Evolutionary conservation across 2,329 filamentous ascomycete genomes (phyloP).

Genomic region (Cladorrhinum sp.): DNA sequence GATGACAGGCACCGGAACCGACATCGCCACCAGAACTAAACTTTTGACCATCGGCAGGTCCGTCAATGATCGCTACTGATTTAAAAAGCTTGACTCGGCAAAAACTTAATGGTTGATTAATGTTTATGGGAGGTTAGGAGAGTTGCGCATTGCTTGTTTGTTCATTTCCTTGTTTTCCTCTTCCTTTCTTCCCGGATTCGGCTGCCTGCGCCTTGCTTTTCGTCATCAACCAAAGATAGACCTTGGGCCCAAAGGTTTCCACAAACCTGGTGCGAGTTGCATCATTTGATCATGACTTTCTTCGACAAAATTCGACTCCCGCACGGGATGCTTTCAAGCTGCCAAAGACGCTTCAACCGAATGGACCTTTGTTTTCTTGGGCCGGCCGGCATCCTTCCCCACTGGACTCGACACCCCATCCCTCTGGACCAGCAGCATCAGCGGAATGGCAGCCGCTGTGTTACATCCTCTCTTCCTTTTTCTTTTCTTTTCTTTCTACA

Average conservation of each 20-base stretch:
- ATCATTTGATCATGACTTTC: constrained; percentile 22
- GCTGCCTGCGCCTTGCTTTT: constrained; percentile 21
- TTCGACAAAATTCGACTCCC: constrained; percentile 10
- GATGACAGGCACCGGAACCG: constrained; percentile 27
- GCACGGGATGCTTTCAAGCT: constrained; percentile 1
- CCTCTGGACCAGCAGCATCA: neutral
- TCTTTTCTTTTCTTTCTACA: neutral
- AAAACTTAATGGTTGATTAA: constrained; percentile 10
- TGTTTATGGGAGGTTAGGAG: constrained; percentile 1
- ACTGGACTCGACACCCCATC: neutral
- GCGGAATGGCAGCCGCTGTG: constrained; percentile 6
- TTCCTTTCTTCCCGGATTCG: constrained; percentile 16
- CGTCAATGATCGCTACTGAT: neutral
- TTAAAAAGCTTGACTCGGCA: neutral
- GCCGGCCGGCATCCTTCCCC: constrained; percentile 4
- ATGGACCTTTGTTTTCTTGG: neutral
- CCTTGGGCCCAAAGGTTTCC: constrained; percentile 22
- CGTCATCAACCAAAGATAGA: constrained; percentile 22
- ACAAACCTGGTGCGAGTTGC: constrained; percentile 26
- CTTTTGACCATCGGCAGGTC: constrained; percentile 8
- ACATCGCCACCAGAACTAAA: constrained; percentile 25
- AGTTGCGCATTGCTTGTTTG: neutral
- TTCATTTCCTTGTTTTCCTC: constrained; percentile 15
- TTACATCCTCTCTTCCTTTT: neutral
- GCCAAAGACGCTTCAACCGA: neutral